Base-by-base conservation (phyloP, 2,329 filamentous ascomycete species). In the Sphaerulina vaccinii region DNA sequence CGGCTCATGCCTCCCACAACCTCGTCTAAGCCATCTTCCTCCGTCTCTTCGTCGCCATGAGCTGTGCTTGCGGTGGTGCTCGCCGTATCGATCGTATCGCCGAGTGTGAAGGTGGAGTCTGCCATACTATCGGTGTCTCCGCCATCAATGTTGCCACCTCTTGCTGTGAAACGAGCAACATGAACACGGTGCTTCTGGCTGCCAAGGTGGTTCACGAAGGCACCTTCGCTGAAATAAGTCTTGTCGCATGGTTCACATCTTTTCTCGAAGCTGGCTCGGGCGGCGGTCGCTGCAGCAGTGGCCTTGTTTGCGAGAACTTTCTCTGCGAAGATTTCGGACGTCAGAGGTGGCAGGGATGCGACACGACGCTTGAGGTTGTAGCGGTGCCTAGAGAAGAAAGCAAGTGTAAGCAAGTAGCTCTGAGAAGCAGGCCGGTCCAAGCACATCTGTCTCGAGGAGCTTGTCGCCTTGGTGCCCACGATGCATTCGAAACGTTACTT, bases 141-240 rank as follows among this genome's bases (percentile, higher is more conserved):
- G 6, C 84, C 82, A 55, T 89, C 87, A 19, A 71, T 16, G 73
- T 73, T 47, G 66, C 68, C 58, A 49, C 70, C 73, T 41, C 53
- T 59, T 6, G 62, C 60, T 36, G 77, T 76, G 24, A 75, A 61
- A 21, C 71, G 71, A 9, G 81, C 77, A 52, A 86, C 79, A 62
- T 84, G 85, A 50, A 82, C 76, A 71, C 85, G 89, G 73, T 99
- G 93, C 72, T 96, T 96, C 62, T 89, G 85, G 73, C 91, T 96
- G 53, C 84, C 85, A 51, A 97, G 71, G 68, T 99, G 93, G 72
- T 97, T 99, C 67, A 86, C 84, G 72, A 87, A 97, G 27, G 93
- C 92, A 73, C 96, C 96, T 68, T 96, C 89, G 73, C 91, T 97
- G 76, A 86, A 97, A 72, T 95, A 99, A 11, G 87, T 90, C 76